Evolutionary conservation across 768 basidiomycete species (phyloP).

Genomic region (Hericium alpestre): DNA sequence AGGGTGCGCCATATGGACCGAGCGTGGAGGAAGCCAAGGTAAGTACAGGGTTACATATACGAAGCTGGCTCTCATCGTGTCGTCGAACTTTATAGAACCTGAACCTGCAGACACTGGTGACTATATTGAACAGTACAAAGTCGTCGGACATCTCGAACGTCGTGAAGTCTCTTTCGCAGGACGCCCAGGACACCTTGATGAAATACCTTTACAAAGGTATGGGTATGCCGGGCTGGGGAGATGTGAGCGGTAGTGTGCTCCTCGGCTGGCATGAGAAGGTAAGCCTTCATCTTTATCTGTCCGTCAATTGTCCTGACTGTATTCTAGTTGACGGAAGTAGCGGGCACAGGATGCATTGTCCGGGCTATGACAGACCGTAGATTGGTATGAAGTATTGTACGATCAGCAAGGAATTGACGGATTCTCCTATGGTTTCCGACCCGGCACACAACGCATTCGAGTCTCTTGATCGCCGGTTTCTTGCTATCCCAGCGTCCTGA

Average conservation of each 20-base stretch:
- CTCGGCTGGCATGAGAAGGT: slow-evolving; percentile 98
- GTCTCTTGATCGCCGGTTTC: no score
- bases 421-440: no score
- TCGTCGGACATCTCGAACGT: slow-evolving; percentile 72
- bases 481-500: no score
- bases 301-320: no score
- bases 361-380: slow-evolving; percentile 67
- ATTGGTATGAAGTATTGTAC: slow-evolving; percentile 30
- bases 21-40: slow-evolving; percentile 89
- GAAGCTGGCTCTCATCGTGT: neutral
- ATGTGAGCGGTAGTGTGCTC: slow-evolving; percentile 55
- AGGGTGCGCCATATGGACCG: slow-evolving; percentile 81
- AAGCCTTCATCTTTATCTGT: slow-evolving; percentile 10
- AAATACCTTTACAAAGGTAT: slow-evolving; percentile 98
- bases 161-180: slow-evolving; percentile 60
- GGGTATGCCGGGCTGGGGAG: slow-evolving; percentile 51
- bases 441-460: no score
- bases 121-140: slow-evolving; percentile 91
- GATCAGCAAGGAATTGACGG: neutral
- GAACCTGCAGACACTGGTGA: slow-evolving; percentile 69
- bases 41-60: slow-evolving; percentile 7
- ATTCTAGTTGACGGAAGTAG: slow-evolving; percentile 77
- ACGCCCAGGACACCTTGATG: slow-evolving; percentile 86
- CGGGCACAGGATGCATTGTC: slow-evolving; percentile 92
- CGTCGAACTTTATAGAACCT: slow-evolving; percentile 39